Conservation (phyloP, 176 grass and related monocot species). For the Juncus effusus region DNA sequence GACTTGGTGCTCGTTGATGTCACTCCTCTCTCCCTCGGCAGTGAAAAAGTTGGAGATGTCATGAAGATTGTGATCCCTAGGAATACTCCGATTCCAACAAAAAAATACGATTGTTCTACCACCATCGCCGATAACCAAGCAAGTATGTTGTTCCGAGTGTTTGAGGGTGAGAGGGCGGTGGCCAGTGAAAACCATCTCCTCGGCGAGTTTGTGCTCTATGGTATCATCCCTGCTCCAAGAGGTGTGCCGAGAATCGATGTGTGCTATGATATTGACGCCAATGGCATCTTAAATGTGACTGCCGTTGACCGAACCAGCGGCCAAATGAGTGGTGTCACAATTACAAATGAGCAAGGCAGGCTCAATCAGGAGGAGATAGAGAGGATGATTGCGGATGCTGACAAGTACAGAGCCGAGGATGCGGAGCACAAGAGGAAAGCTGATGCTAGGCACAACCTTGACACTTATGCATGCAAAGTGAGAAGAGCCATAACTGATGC, state of each 20-base stretch:
- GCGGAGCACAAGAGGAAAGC: slow-evolving; percentile 9
- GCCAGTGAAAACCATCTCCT: slow-evolving; percentile 68
- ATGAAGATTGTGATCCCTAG: slow-evolving; percentile 67
- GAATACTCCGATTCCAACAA: slow-evolving; percentile 76
- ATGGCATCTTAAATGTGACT: slow-evolving; percentile 73
- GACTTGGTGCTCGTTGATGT: slow-evolving; percentile 78
- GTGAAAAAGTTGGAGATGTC: slow-evolving; percentile 60
- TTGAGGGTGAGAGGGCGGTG: slow-evolving; percentile 66
- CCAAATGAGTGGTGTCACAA: slow-evolving; percentile 80
- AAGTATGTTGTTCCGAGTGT: slow-evolving; percentile 70
- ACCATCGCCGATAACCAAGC: slow-evolving; percentile 77
- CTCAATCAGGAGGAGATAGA: slow-evolving; percentile 25
- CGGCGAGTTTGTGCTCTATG: slow-evolving; percentile 23
- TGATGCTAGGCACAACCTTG: slow-evolving; percentile 8
- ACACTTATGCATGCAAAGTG: slow-evolving; percentile 18
- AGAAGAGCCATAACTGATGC: slow-evolving; percentile 9
- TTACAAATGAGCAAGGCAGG: slow-evolving; percentile 31
- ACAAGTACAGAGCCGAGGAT: slow-evolving; percentile 27
- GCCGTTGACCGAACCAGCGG: slow-evolving; percentile 79
- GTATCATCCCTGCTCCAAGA: slow-evolving; percentile 57
- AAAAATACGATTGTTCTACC: slow-evolving; percentile 70
- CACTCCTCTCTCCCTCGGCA: slow-evolving; percentile 67
- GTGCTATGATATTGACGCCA: slow-evolving; percentile 72
- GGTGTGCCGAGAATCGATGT: slow-evolving; percentile 76
- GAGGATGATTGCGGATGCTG: slow-evolving; percentile 23